phyloP scores from a whole-genome alignment of 495 filamentous ascomycete species.

The Penicillium roqueforti region DNA sequence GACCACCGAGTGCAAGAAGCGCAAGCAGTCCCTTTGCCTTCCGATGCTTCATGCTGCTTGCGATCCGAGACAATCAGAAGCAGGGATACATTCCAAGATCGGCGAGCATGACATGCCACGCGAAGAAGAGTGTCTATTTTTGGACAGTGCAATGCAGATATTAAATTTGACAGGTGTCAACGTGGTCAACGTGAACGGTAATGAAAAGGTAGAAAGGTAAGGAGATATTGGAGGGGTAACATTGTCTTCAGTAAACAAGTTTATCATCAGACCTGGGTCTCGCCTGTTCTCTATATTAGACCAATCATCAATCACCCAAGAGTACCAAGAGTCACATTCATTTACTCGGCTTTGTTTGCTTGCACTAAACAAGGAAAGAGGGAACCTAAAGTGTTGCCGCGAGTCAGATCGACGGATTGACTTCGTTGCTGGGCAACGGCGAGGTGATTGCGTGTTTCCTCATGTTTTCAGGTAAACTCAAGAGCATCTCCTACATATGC shows the following conservation, averaged over 20 bases:
- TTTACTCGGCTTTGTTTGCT: constrained; percentile 3
- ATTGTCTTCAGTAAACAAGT: constrained; percentile 5
- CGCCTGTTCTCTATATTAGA: not conserved
- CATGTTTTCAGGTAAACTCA: not conserved
- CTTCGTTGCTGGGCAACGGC: constrained; percentile 7
- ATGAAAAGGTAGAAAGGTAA: not conserved
- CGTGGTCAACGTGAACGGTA: no score
- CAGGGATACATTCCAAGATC: constrained; percentile 29
- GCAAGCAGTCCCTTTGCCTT: constrained; percentile 16
- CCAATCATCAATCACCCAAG: constrained; percentile 5
- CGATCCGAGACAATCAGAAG: constrained; percentile 28
- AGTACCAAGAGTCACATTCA: not conserved
- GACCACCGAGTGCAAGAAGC: constrained; percentile 17
- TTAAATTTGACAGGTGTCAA: not conserved
- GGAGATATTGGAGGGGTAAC: not conserved
- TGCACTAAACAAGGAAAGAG: constrained; percentile 14
- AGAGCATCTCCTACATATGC: not conserved
- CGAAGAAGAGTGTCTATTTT: constrained; percentile 18
- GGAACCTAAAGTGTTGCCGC: constrained; percentile 18
- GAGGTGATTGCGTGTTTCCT: constrained; percentile 8
- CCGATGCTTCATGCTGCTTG: constrained; percentile 22
- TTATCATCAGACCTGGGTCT: not conserved
- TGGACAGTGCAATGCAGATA: not conserved
- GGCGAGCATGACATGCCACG: constrained; percentile 27
- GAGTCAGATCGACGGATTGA: constrained; percentile 5